Base-by-base conservation (phyloP, 257 asterid species). In the Rehmannia glutinosa region DNA sequence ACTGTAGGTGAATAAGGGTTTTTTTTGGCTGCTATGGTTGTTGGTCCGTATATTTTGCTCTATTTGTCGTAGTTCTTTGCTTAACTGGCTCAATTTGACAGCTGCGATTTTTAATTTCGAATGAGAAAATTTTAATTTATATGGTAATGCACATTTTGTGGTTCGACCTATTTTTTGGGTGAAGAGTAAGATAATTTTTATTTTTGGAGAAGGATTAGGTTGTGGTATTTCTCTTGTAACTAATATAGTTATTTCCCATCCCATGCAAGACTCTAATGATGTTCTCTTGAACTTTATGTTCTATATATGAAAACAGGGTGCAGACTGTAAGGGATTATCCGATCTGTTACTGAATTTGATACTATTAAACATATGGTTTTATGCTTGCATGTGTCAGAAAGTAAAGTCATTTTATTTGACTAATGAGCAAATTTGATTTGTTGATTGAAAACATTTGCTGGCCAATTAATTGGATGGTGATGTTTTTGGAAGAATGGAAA, bases 151-250 rank as follows among this genome's bases (percentile, higher is more conserved):
- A 9, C 66, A 35, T 56, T 25, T 62, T 64, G 12, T 63, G 39
- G 17, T 19, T 36, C 36, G 28, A 11, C 11, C 49, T 43, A 16
- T 19, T n/a, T 16, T 46, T 13, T 20, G 47, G 68, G 23, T 32
- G 45, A 71, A 42, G 21, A 32, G 11, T 8, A 15, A 24, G 27
- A 8, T 39, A 27, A 1, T 28, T 33, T 15, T 7, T 3, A 21
- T 52, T 66, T 50, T 49, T 56, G 62, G 35, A 23, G 51, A 57
- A 33, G 72, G 20, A 20, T 60, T 61, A 39, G 45, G 62, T 36
- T 38, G 35, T 41, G 45, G 17, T 17, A 9, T 49, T 12, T 30
- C 55, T 56, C n/a, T n/a, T n/a, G n/a, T n/a, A 17, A 28, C 59
- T 45, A 43, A 15, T 4, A 2, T 49, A 16, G 42, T 47, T 35